phyloP scores from a whole-genome alignment of 495 filamentous ascomycete genomes.

The Immersiella caudata region DNA sequence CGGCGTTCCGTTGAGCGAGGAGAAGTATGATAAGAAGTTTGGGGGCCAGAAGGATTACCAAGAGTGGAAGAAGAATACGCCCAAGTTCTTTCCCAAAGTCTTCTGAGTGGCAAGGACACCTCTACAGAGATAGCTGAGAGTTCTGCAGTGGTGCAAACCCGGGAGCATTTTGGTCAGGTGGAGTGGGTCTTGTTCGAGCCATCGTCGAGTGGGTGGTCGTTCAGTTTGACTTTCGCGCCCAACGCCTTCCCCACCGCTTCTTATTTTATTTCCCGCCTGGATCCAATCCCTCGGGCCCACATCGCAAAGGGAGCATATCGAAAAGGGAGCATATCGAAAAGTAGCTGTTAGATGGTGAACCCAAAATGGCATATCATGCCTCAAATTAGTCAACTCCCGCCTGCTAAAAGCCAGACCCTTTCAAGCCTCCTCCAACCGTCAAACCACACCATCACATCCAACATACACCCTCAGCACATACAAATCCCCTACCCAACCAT shows the following conservation, averaged over 20 bases:
- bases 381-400: not conserved
- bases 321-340: not conserved
- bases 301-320: too few species aligned
- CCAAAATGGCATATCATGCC: not conserved
- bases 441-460: not conserved
- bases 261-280: not conserved
- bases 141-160: too few species aligned
- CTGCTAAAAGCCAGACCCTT: not conserved
- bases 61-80: slow-evolving; percentile 67
- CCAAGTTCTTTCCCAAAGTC: slow-evolving; percentile 66
- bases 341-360: not conserved
- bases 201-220: not conserved
- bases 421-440: not conserved
- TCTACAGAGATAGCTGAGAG: too few species aligned
- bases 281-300: not conserved
- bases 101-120: slow-evolving; percentile 26
- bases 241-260: not conserved
- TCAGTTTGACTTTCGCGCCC: not conserved
- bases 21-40: slow-evolving; percentile 66
- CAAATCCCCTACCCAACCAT: not conserved
- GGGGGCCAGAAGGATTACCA: slow-evolving; percentile 66
- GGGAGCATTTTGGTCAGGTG: too few species aligned
- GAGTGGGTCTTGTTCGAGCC: too few species aligned
- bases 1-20: slow-evolving; percentile 64
- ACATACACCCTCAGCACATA: too few species aligned